Evolutionary conservation across 208 protist species (phyloP), one percentile per base, ranked within the genome.

Genomic region (Trypanosoma melophagium): DNA sequence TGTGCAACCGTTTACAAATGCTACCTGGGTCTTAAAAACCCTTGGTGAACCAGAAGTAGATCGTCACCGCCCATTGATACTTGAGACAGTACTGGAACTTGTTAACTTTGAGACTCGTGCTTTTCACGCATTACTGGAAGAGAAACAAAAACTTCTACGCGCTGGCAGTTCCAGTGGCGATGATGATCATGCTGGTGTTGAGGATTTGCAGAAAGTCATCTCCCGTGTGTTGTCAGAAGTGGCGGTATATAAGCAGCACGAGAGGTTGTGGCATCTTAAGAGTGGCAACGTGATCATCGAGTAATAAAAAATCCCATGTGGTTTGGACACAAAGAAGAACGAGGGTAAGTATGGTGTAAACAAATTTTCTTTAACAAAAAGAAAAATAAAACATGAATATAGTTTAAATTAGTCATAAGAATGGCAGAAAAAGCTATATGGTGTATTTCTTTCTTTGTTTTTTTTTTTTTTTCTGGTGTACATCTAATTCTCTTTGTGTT

Each of bases 201-300:
- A 79, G 19, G 65, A 68, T 16, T 51, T 66, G 50, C 71, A 77
- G 44, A 66, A 62, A 61, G 40, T 69, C 35, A 56, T 82, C 7
- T 64, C 75, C 31, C 81, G 83, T 49, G 86, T 96, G 17, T 41
- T 92, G 25, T 51, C 76, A 5, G 91, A 96, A 57, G 83, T 96
- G 17, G 80, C 83, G 3, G 84, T 87, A 45, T 96, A 78, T 60
- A 76, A 84, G 52, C 42, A 60, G 1, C 82, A 83, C 12, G 86
- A 87, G 24, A 79, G 86, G 10, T 64, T 94, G 14, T 96, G 86
- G 84, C 81, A 89, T 56, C 38, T 96, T 7, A 94, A 95, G 69
- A 84, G 66, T 24, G 89, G 89, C 5, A 85, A 86, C 42, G 74
- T 66, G 10, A 51, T 77, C 5, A 52, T 28, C 10, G 57, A 77